These are phyloP conservation scores for Hondaea fermentalgiana DNA, from an alignment of 108 stramenopile genomes.

Conservation along the genomic window DNA sequence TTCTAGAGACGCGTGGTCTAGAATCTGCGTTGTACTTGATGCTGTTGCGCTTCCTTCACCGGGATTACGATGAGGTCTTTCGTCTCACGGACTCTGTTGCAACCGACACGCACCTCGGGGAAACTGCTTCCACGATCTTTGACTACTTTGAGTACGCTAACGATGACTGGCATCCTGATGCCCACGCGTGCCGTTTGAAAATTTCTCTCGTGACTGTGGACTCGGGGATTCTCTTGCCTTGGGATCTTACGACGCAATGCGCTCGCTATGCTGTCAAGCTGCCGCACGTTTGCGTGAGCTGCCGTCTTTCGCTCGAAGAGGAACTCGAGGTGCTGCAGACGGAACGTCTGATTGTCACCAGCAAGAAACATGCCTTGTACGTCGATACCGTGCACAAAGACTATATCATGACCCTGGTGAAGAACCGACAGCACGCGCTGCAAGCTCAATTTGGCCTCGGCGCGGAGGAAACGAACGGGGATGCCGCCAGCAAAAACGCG, in stretches of 20 bases:
- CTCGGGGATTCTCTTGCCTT: constrained; percentile 11
- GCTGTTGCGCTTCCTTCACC: constrained; percentile 25
- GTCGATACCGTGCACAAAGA: constrained; percentile 9
- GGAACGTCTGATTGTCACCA: constrained; percentile 6
- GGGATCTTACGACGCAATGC: constrained; percentile 29
- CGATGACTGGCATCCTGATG: constrained; percentile 36
- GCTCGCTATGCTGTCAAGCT: constrained; percentile 24
- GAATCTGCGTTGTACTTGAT: constrained; percentile 32
- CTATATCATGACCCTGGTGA: constrained; percentile 22
- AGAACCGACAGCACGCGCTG: constrained; percentile 24
- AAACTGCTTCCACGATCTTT: constrained; percentile 11
- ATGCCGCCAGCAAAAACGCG: not conserved
- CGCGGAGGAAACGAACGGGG: not conserved
- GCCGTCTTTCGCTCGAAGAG: constrained; percentile 22
- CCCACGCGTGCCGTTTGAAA: constrained; percentile 32
- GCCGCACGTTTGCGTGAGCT: not conserved
- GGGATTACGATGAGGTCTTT: constrained; percentile 31
- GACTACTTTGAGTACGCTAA: not conserved
- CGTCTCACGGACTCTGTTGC: constrained; percentile 21
- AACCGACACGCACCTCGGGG: constrained; percentile 18
- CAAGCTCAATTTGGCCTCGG: not conserved
- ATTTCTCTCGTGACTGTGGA: constrained; percentile 29
- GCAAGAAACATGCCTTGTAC: not conserved
- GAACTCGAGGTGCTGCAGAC: constrained; percentile 26
- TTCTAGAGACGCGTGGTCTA: constrained; percentile 16